These are phyloP conservation scores for Capsella bursapastoris DNA, from an alignment of 345 rosid genomes.

Conservation along the genomic window DNA sequence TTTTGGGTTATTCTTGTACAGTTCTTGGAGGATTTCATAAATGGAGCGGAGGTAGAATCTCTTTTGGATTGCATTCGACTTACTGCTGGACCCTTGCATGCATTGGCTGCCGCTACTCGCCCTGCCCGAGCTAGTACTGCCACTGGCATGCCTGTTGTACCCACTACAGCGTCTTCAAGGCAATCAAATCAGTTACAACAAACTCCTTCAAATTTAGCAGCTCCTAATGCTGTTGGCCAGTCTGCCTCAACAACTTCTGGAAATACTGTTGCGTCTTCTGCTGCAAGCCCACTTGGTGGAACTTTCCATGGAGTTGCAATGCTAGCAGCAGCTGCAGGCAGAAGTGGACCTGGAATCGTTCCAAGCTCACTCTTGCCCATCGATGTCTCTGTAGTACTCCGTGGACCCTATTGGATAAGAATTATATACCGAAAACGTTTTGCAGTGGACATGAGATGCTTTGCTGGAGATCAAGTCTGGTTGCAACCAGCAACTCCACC, in stretches of 20 bases:
- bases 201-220: conserved; percentile 46
- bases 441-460: conserved; percentile 99
- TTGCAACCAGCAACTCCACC: conserved; percentile 99
- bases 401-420: conserved; percentile 98
- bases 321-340: conserved; percentile 81
- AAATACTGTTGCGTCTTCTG: conserved; percentile 54
- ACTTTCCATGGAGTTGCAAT: conserved; percentile 77
- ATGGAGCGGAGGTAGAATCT: conserved; percentile 95
- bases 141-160: conserved; percentile 61
- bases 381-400: conserved; percentile 97
- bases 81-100: conserved; percentile 94
- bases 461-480: conserved; percentile 99
- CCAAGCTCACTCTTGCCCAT: conserved; percentile 96
- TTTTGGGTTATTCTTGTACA: conserved; percentile 42
- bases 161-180: conserved; percentile 61
- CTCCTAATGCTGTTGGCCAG: conserved; percentile 57
- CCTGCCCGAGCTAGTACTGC: conserved; percentile 94
- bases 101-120: conserved; percentile 95
- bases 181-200: conserved; percentile 64
- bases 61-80: conserved; percentile 98
- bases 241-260: conserved; percentile 54
- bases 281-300: conserved; percentile 61
- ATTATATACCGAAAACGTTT: conserved; percentile 93
- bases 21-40: conserved; percentile 93
- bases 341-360: conserved; percentile 97